A percentile compares a stretch with the other conserved stretches of the same genome.
These are phyloP conservation scores for Dendryphion nanum DNA, from an alignment of 2,329 filamentous ascomycete genomes.

Conservation along the genomic window DNA sequence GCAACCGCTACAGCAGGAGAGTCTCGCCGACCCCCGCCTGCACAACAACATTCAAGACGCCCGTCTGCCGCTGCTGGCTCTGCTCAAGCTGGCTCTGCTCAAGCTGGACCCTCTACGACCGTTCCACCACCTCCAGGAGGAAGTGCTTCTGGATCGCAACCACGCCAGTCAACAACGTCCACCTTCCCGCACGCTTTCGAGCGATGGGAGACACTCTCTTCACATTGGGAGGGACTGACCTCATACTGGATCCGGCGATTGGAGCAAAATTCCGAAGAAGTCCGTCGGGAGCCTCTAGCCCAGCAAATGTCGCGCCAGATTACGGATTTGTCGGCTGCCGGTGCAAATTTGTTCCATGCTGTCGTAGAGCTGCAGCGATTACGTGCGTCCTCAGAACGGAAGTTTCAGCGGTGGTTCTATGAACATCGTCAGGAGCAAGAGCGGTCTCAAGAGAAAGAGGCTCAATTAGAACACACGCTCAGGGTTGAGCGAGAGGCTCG, in stretches of 20 bases:
- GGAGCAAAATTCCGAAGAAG: constrained; percentile 84
- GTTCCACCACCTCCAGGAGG: constrained; percentile 26
- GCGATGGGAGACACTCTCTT: constrained; percentile 93
- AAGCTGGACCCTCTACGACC: constrained; percentile 26
- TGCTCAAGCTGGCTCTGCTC: constrained; percentile 35
- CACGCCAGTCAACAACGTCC: constrained; percentile 48
- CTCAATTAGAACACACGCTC: constrained; percentile 73
- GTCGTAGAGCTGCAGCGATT: constrained; percentile 94
- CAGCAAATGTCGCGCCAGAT: constrained; percentile 91
- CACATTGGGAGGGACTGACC: constrained; percentile 96
- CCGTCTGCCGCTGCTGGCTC: constrained; percentile 27
- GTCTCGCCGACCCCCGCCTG: constrained; percentile 29
- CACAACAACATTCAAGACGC: constrained; percentile 30
- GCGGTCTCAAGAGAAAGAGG: constrained; percentile 76
- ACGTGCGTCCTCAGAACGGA: constrained; percentile 90
- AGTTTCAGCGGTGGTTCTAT: constrained; percentile 98
- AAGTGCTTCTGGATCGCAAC: constrained; percentile 21
- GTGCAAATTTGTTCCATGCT: constrained; percentile 95
- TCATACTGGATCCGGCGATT: constrained; percentile 95
- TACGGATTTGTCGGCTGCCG: constrained; percentile 93
- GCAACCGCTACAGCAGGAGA: constrained; percentile 20
- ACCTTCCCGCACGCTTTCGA: constrained; percentile 96
- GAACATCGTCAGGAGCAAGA: constrained; percentile 89
- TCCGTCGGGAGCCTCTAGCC: constrained; percentile 77
- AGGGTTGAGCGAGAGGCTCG: constrained; percentile 70